A percentile compares a stretch with the other conserved stretches of the same genome.
These are phyloP conservation scores for Corniculantispora saksenae DNA, from an alignment of 2,329 filamentous ascomycete species.

Conservation along the genomic window DNA sequence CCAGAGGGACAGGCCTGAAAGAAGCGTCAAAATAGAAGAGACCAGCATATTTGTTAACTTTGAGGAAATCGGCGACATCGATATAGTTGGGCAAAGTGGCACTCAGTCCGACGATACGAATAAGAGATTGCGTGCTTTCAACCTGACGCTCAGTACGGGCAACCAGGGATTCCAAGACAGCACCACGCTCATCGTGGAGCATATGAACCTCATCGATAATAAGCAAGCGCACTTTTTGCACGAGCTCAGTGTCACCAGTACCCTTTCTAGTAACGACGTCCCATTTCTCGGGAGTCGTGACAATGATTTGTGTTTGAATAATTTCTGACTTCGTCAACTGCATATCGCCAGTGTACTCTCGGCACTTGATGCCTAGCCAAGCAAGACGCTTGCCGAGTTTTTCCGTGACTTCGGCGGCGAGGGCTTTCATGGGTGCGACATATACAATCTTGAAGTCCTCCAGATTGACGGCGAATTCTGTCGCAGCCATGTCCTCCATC, in stretches of 20 bases:
- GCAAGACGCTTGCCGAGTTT: constrained; percentile 89
- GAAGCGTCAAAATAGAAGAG: constrained; percentile 97
- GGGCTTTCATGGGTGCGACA: constrained; percentile 97
- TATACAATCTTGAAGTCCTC: constrained; percentile 99
- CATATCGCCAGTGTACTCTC: constrained; percentile 98
- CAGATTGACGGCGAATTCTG: constrained; percentile 77
- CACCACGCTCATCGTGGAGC: constrained; percentile 96
- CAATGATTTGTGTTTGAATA: constrained; percentile 93
- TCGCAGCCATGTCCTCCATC: constrained; percentile 68
- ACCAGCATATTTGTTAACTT: constrained; percentile 89
- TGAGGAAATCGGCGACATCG: constrained; percentile 95
- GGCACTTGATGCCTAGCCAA: constrained; percentile 89
- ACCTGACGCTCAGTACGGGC: constrained; percentile 94
- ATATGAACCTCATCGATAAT: constrained; percentile 99
- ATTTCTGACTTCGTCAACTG: constrained; percentile 97
- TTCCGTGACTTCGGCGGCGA: constrained; percentile 93
- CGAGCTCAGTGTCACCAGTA: constrained; percentile 93
- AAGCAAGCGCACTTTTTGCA: constrained; percentile 92
- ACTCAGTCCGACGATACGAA: constrained; percentile 92
- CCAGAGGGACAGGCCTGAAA: constrained; percentile 91
- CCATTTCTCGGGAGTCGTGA: constrained; percentile 99
- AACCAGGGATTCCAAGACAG: constrained; percentile 93
- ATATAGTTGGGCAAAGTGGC: constrained; percentile 95
- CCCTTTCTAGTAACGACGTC: constrained; percentile 97
- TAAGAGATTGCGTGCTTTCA: constrained; percentile 95